These are phyloP conservation scores for Tylopilus felleus DNA, from an alignment of 768 basidiomycete genomes.

Conservation along the genomic window DNA sequence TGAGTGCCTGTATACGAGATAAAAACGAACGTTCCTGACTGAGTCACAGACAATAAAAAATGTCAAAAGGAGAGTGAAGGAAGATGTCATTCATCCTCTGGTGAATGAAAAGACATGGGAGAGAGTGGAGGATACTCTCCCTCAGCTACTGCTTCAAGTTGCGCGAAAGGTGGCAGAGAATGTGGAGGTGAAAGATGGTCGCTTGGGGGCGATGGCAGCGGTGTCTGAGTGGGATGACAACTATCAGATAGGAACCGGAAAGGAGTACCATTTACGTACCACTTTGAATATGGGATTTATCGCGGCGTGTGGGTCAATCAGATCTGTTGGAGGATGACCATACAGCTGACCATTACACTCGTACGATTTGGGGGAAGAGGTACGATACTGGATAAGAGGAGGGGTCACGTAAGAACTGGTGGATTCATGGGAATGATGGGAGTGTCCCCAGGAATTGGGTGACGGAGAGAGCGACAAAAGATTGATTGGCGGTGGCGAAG, in stretches of 20 bases:
- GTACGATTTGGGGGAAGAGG: constrained; percentile 41
- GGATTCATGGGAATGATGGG: constrained; percentile 42
- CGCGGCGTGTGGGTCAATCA: constrained; percentile 57
- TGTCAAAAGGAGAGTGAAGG: constrained; percentile 19
- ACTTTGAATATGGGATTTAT: constrained; percentile 92
- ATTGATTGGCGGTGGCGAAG: constrained; percentile 77
- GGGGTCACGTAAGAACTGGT: constrained; percentile 36
- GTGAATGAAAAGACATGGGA: constrained; percentile 66
- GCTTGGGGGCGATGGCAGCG: constrained; percentile 45
- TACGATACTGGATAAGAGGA: constrained; percentile 36
- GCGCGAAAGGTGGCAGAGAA: constrained; percentile 72
- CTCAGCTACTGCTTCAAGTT: constrained; percentile 80
- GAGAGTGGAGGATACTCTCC: constrained; percentile 71
- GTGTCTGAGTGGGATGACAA: constrained; percentile 39
- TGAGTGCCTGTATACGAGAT: constrained; percentile 25
- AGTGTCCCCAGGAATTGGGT: constrained; percentile 52
- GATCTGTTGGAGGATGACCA: constrained; percentile 60
- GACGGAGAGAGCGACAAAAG: constrained; percentile 69
- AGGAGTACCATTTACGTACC: constrained; percentile 47
- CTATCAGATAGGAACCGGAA: constrained; percentile 5
- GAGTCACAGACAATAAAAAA: constrained; percentile 21
- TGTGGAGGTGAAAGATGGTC: constrained; percentile 41
- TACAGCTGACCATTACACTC: constrained; percentile 50
- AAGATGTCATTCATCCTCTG: constrained; percentile 40
- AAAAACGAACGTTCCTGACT: constrained; percentile 27